Evolutionary conservation across 371 early-diverging fungal species (phyloP).

Genomic region (Coemansia sp.): DNA sequence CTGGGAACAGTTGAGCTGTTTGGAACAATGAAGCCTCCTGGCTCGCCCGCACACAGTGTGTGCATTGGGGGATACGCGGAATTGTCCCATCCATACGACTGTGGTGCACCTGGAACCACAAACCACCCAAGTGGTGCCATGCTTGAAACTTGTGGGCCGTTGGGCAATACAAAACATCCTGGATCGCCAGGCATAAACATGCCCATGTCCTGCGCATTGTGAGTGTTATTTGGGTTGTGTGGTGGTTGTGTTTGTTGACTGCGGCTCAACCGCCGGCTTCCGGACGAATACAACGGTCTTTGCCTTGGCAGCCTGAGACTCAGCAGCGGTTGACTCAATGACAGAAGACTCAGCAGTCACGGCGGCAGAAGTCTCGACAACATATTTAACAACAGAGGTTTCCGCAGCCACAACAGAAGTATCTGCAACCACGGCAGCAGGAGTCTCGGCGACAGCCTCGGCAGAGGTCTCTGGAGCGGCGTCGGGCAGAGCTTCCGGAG

Average conservation of each 20-base stretch:
- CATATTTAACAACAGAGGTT: background rate
- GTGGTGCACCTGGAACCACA: slow-evolving; percentile 16
- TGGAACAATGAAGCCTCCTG: slow-evolving; percentile 27
- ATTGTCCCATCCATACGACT: background rate
- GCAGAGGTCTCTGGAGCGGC: background rate
- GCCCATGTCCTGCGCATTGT: slow-evolving; percentile 1
- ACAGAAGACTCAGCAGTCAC: background rate
- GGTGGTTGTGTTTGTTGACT: slow-evolving; percentile 11
- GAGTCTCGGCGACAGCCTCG: background rate
- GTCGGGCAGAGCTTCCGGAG: background rate
- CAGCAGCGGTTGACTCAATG: background rate
- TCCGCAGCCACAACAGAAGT: background rate
- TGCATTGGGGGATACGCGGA: slow-evolving; percentile 8
- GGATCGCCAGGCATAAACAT: slow-evolving; percentile 40
- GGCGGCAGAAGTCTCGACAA: background rate
- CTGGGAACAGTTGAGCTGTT: background rate
- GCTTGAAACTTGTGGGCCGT: background rate
- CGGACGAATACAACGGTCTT: slow-evolving; percentile 8
- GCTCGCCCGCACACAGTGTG: slow-evolving; percentile 11
- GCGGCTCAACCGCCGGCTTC: slow-evolving; percentile 12
- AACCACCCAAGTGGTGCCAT: slow-evolving; percentile 30
- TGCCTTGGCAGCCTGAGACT: background rate
- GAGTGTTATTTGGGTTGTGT: background rate
- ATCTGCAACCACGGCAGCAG: background rate
- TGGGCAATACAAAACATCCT: slow-evolving; percentile 34